Evolutionary conservation across 2,329 filamentous ascomycete species (phyloP).

Genomic region (Drechslerella dactyloides): DNA sequence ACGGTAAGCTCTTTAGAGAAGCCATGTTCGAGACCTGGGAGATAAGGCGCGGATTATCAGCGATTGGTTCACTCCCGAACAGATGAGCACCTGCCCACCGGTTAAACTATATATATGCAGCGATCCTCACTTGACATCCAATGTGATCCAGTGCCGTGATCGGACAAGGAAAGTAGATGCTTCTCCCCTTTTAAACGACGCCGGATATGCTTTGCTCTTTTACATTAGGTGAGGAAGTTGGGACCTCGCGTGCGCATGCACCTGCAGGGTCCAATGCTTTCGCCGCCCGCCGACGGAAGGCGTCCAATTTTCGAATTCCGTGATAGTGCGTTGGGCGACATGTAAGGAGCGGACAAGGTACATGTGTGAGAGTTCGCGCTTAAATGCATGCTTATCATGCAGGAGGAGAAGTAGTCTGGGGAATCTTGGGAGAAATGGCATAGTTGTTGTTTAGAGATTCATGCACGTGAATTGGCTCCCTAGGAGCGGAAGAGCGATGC

Average conservation of each 20-base stretch:
- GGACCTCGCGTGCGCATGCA: constrained; percentile 6
- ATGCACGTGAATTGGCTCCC: too few relatives aligned
- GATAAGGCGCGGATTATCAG: neutral
- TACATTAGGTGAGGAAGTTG: neutral
- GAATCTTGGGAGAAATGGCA: too few relatives aligned
- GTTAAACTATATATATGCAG: neutral
- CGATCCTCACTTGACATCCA: neutral
- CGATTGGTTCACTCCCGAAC: neutral
- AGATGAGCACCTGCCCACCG: neutral
- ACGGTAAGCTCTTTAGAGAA: constrained; percentile 12
- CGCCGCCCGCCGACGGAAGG: constrained; percentile 4
- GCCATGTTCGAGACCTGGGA: neutral
- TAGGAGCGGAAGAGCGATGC: too few relatives aligned
- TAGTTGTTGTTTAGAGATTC: too few relatives aligned
- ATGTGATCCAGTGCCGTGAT: neutral
- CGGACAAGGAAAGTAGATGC: constrained; percentile 1
- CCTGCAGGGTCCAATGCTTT: neutral
- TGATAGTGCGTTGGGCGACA: neutral
- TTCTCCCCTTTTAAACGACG: neutral
- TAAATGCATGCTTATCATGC: neutral
- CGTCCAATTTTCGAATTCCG: constrained; percentile 2
- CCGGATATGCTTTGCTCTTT: neutral
- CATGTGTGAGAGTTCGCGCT: neutral
- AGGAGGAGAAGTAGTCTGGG: too few relatives aligned
- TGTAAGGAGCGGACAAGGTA: neutral